Evolutionary conservation across 2,329 filamentous ascomycete genomes (phyloP).

Genomic region (Colletotrichum trifolii): DNA sequence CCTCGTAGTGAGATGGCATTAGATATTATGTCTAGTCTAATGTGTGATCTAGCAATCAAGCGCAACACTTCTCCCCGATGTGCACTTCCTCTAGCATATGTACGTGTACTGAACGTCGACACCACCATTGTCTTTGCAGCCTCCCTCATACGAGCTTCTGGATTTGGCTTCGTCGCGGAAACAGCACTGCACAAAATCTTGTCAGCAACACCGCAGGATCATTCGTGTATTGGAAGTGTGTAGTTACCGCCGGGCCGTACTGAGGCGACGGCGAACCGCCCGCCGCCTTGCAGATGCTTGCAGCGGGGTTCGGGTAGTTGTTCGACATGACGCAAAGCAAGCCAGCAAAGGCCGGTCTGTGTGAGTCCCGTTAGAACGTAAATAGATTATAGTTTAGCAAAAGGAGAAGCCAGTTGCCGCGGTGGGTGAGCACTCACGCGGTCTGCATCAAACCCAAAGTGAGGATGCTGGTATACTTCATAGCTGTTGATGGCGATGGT

Average conservation of each 20-base stretch:
- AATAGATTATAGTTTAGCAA: background rate
- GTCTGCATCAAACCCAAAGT: slow-evolving; percentile 3
- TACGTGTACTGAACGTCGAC: slow-evolving; percentile 7
- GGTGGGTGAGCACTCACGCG: slow-evolving; percentile 6
- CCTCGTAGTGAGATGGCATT: too few relatives aligned
- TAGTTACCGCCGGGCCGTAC: slow-evolving; percentile 3
- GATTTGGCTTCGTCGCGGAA: background rate
- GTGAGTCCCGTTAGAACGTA: background rate
- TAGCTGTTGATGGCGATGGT: background rate
- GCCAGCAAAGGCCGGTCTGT: slow-evolving; percentile 10
- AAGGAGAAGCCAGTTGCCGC: background rate
- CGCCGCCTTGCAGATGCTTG: slow-evolving; percentile 1
- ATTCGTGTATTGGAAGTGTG: too few relatives aligned
- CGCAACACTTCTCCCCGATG: too few relatives aligned
- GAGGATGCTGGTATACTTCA: slow-evolving; percentile 3
- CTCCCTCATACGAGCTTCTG: background rate
- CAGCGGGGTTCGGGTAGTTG: slow-evolving; percentile 1
- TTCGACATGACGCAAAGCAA: slow-evolving; percentile 5
- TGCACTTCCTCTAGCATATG: background rate
- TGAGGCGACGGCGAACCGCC: background rate
- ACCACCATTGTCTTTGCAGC: slow-evolving; percentile 20
- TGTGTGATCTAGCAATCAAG: too few relatives aligned
- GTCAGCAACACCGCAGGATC: background rate
- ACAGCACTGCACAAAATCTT: background rate
- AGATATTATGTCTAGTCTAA: too few relatives aligned